These are phyloP conservation scores for Petunia hybrid DNA, from an alignment of 305 asterid species.

Conservation along the genomic window DNA sequence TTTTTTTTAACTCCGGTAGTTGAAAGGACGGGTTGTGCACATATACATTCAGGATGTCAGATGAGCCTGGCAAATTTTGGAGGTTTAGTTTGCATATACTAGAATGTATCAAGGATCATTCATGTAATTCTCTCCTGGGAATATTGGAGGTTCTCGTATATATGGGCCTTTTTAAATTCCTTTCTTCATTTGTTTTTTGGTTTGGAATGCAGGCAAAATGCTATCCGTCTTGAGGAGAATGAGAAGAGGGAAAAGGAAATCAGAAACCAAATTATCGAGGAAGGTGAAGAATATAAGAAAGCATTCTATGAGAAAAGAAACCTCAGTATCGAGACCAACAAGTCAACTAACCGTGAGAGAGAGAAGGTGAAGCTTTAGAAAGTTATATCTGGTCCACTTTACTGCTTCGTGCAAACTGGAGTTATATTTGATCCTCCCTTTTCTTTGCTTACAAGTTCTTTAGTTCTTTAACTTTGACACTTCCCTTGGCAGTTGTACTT, in stretches of 20 bases:
- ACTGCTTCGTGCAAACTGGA: background rate
- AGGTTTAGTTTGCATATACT: background rate
- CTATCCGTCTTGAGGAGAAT: conserved; percentile 94
- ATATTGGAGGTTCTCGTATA: background rate
- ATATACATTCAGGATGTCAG: background rate
- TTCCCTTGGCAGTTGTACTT: conserved; percentile 54
- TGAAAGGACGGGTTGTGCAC: background rate
- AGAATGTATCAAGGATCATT: background rate
- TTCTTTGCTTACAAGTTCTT: conserved; percentile 16
- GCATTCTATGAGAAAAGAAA: conserved; percentile 87
- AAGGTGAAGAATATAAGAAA: conserved; percentile 80
- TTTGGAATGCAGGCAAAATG: conserved; percentile 67
- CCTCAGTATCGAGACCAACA: conserved; percentile 75
- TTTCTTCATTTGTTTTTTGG: conserved; percentile 26
- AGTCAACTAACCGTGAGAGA: conserved; percentile 76
- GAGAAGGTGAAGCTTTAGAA: conserved; percentile 66
- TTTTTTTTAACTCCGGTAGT: background rate
- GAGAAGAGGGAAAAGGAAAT: conserved; percentile 85
- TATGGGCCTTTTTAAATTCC: background rate
- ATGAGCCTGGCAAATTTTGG: background rate
- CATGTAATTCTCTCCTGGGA: background rate
- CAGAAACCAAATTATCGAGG: conserved; percentile 82
- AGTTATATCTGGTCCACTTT: background rate
- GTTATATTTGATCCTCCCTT: background rate
- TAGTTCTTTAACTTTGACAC: background rate